phyloP scores from a whole-genome alignment of 108 stramenopile genomes.

The Phaeodactylum tricornutum region DNA sequence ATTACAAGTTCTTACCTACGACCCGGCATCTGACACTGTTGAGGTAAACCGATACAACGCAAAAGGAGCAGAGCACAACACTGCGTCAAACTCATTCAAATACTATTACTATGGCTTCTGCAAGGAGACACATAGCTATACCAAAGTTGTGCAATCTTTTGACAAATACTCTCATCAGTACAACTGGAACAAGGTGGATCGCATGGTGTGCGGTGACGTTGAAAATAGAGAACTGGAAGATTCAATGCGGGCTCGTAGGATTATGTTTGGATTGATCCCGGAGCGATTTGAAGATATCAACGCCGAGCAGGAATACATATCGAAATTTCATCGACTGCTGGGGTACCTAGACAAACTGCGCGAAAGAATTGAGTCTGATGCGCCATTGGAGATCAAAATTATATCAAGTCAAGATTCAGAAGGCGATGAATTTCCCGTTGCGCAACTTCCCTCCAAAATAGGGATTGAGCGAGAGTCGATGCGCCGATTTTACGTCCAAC shows the following conservation, averaged over 20 bases:
- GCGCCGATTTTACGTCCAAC: conserved; percentile 46
- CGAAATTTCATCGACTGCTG: conserved; percentile 53
- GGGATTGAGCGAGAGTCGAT: conserved; percentile 23
- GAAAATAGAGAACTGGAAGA: conserved; percentile 41
- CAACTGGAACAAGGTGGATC: conserved; percentile 78
- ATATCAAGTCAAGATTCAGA: conserved; percentile 10
- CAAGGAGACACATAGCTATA: conserved; percentile 17
- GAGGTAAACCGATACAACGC: conserved; percentile 66
- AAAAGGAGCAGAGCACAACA: conserved; percentile 46
- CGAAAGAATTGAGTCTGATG: conserved; percentile 28
- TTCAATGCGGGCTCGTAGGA: conserved; percentile 56
- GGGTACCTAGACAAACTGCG: conserved; percentile 65
- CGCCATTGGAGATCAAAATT: conserved; percentile 34
- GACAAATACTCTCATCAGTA: conserved; percentile 69
- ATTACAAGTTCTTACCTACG: conserved; percentile 53
- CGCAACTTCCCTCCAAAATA: conserved; percentile 1
- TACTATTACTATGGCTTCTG: conserved; percentile 29
- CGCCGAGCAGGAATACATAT: conserved; percentile 57
- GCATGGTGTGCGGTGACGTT: conserved; percentile 73
- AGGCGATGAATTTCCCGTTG: conserved; percentile 13
- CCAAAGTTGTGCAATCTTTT: conserved; percentile 62
- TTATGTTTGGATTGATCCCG: conserved; percentile 73
- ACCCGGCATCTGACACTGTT: conserved; percentile 60
- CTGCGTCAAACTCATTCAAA: conserved; percentile 29
- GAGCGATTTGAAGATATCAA: conserved; percentile 31